phyloP scores from a whole-genome alignment of 2,329 filamentous ascomycete species.

The Nemania sp. region DNA sequence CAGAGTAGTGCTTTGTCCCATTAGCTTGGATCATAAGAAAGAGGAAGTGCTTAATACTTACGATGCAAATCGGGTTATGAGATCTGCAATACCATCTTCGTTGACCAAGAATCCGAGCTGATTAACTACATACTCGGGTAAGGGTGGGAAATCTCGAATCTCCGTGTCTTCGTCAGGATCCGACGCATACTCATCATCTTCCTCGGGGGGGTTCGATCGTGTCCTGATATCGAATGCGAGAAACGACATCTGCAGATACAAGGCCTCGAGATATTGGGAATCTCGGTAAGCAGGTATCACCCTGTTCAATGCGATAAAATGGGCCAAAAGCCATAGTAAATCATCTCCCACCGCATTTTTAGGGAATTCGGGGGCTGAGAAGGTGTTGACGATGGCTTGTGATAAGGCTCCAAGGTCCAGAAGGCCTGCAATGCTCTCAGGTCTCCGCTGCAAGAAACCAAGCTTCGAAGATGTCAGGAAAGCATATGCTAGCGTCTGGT shows the following conservation, averaged over 20 bases:
- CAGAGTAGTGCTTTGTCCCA: conserved; percentile 37
- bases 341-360: conserved; percentile 43
- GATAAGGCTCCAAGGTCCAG: conserved; percentile 50
- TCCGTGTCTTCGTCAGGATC: conserved; percentile 47
- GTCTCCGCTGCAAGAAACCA: conserved; percentile 47
- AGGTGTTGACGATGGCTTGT: conserved; percentile 46
- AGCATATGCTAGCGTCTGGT: conserved; percentile 39
- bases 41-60: conserved; percentile 40
- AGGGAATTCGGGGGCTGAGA: conserved; percentile 35
- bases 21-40: conserved; percentile 27
- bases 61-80: conserved; percentile 53
- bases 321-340: conserved; percentile 68
- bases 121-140: conserved; percentile 63
- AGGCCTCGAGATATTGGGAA: conserved; percentile 51
- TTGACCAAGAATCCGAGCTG: conserved; percentile 75
- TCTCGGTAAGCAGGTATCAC: conserved; percentile 35
- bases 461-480: conserved; percentile 43
- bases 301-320: conserved; percentile 64
- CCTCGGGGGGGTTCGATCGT: conserved; percentile 39
- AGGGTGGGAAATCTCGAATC: conserved; percentile 36
- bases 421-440: conserved; percentile 42
- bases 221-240: conserved; percentile 57
- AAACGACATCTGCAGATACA: conserved; percentile 59
- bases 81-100: conserved; percentile 70
- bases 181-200: conserved; percentile 44